Evolutionary conservation across 2,329 filamentous ascomycete species (phyloP).

Genomic region (Sclerotinia minor): DNA sequence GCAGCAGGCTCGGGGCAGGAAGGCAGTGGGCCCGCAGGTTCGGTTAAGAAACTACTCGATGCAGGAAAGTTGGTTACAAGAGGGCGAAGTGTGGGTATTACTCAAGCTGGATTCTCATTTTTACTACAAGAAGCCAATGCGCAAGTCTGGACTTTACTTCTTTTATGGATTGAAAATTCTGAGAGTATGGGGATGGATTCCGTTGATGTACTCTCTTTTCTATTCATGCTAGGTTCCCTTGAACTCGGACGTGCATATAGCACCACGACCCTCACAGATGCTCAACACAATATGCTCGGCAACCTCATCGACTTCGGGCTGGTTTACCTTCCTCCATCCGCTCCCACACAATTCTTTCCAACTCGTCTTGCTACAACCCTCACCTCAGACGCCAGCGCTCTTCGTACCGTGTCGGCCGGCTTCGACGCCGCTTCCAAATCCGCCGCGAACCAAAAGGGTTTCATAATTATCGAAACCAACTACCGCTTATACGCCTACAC

Average conservation of each 20-base stretch:
- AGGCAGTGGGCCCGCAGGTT: slow-evolving; percentile 62
- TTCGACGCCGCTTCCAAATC: slow-evolving; percentile 65
- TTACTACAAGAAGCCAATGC: slow-evolving; percentile 92
- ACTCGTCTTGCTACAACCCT: slow-evolving; percentile 93
- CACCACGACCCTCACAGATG: slow-evolving; percentile 76
- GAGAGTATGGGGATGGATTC: slow-evolving; percentile 70
- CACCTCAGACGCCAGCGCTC: slow-evolving; percentile 68
- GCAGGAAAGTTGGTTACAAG: slow-evolving; percentile 77
- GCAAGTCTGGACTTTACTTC: slow-evolving; percentile 92
- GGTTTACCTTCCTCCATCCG: slow-evolving; percentile 68
- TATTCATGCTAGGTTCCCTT: slow-evolving; percentile 91
- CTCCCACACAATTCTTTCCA: slow-evolving; percentile 72
- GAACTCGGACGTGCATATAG: slow-evolving; percentile 91
- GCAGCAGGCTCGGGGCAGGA: slow-evolving; percentile 52
- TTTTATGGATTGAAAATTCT: slow-evolving; percentile 88
- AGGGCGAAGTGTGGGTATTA: slow-evolving; percentile 67
- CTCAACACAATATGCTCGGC: slow-evolving; percentile 84
- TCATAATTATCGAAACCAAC: slow-evolving; percentile 96
- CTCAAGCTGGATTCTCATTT: slow-evolving; percentile 91
- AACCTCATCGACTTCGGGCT: slow-evolving; percentile 91
- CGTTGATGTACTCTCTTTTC: slow-evolving; percentile 91
- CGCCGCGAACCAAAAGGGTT: slow-evolving; percentile 60
- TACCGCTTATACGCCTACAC: slow-evolving; percentile 98
- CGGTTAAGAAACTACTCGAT: slow-evolving; percentile 81
- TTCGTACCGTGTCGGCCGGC: slow-evolving; percentile 68